Evolutionary conservation across 2,329 filamentous ascomycete genomes (phyloP).

Genomic region (Aspergillus unguis): DNA sequence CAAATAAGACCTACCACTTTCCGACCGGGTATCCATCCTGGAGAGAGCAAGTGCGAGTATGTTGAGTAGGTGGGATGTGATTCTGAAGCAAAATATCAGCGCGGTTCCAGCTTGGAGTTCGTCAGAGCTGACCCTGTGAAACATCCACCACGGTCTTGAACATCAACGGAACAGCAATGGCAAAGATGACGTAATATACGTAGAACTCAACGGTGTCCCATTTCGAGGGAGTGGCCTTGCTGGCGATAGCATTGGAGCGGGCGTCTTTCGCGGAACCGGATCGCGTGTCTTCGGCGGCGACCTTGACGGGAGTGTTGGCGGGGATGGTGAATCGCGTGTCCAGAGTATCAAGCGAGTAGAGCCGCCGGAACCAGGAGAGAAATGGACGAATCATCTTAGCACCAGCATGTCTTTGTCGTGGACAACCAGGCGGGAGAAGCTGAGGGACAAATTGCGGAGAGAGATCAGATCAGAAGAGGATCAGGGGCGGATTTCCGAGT

Average conservation of each 20-base stretch:
- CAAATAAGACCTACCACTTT: conserved; percentile 64
- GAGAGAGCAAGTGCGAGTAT: conserved; percentile 66
- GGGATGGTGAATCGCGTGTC: conserved; percentile 71
- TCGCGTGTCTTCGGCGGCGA: conserved; percentile 53
- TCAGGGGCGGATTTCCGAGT: conserved; percentile 20
- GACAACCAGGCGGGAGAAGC: conserved; percentile 12
- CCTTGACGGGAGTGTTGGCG: conserved; percentile 64
- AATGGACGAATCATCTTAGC: conserved; percentile 42
- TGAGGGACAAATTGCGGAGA: conserved; percentile 12
- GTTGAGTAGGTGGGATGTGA: conserved; percentile 76
- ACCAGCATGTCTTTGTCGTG: conserved; percentile 28
- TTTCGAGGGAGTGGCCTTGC: conserved; percentile 60
- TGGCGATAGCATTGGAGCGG: conserved; percentile 39
- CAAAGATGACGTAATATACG: conserved; percentile 70
- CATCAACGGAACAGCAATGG: conserved; percentile 72
- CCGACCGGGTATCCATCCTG: conserved; percentile 89
- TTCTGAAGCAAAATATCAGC: conserved; percentile 49
- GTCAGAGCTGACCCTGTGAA: conserved; percentile 65
- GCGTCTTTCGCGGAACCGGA: conserved; percentile 35
- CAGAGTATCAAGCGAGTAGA: conserved; percentile 65
- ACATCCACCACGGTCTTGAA: conserved; percentile 85
- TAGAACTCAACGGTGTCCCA: conserved; percentile 87
- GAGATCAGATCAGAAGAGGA: conserved; percentile 1
- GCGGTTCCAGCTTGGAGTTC: background rate
- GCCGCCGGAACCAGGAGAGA: conserved; percentile 48